phyloP scores from a whole-genome alignment of 2,329 filamentous ascomycete genomes.

The Thyridium curvatum region DNA sequence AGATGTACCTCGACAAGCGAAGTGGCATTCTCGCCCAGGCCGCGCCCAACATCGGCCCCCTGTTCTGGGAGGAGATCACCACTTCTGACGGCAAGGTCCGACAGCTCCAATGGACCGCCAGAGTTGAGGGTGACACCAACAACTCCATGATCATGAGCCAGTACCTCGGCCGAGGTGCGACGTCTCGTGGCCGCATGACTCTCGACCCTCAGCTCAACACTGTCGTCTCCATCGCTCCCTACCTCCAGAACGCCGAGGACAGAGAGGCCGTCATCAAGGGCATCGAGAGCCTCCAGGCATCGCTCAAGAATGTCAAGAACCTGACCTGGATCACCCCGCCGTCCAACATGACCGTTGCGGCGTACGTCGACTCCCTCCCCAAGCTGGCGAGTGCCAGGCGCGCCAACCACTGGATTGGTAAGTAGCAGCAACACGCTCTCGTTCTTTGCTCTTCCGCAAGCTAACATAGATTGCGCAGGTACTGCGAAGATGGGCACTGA shows the following conservation, averaged over 20 bases:
- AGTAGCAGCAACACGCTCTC: conserved; percentile 4
- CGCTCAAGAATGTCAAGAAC: conserved; percentile 39
- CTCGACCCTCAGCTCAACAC: conserved; percentile 49
- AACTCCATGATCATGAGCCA: conserved; percentile 22
- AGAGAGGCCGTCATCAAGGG: conserved; percentile 51
- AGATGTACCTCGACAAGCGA: conserved; percentile 37
- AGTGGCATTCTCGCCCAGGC: conserved; percentile 58
- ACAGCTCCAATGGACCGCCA: conserved; percentile 56
- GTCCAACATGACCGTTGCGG: conserved; percentile 36
- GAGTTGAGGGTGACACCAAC: conserved; percentile 19
- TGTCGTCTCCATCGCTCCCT: conserved; percentile 48
- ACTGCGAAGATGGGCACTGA: conserved; percentile 50
- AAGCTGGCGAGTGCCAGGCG: conserved; percentile 18
- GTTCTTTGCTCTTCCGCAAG: neutral
- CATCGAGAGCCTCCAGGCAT: conserved; percentile 47
- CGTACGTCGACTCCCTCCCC: conserved; percentile 37
- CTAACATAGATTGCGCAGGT: conserved; percentile 19
- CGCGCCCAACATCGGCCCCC: conserved; percentile 59
- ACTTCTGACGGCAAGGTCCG: conserved; percentile 53
- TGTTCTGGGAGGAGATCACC: conserved; percentile 52
- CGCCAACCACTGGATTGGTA: conserved; percentile 38
- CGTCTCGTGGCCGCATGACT: conserved; percentile 51
- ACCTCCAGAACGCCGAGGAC: conserved; percentile 47
- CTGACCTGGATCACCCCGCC: conserved; percentile 46
- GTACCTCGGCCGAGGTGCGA: conserved; percentile 50